Evolutionary conservation across 352 stramenopile species (phyloP), one percentile per base, ranked within the genome.

Genomic region (Lagenidium sp.): DNA sequence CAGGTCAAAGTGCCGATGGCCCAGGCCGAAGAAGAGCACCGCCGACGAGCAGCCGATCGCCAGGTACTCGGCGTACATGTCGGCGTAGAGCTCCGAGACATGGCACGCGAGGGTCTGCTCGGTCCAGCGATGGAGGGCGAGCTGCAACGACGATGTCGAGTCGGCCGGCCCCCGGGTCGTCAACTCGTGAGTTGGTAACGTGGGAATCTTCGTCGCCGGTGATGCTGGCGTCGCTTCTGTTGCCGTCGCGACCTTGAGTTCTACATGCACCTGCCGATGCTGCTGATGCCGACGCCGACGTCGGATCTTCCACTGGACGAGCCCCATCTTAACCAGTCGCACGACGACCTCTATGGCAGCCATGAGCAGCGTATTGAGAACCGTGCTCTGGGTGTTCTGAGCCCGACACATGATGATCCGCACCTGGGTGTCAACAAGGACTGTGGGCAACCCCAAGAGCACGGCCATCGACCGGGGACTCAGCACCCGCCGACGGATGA

Each of bases 51-150:
- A 71, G 4, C 47, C 52, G 41, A 77, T 66, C 6, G 65, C 61
- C 10, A 77, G 70, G 34, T 77, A 77, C 45, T 73, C 61, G 20
- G 55, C 53, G 25, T 66, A 61, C 55, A 73, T 73, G 32, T 66
- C 49, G 16, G 50, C 55, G 22, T 60, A 32, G n/a, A 53, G 36
- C 25, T 52, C 35, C 6, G 47, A 38, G 28, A 35, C 36, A 36
- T 55, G 47, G 37, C 44, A 34, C 19, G 7, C 21, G 18, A 53
- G 19, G 6, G 24, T 19, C 37, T 53, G 45, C 19, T 35, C 7
- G 7, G 24, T 34, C 24, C 44, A 44, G 23, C 18, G 19, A 20
- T 15, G n/a, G 15, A 43, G 44, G 6, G 13, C 25, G 34, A n/a
- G n/a, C n/a, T n/a, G n/a, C n/a, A n/a, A n/a, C n/a, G n/a, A n/a